Evolutionary conservation across 1,284 basidiomycete genomes (phyloP).

Genomic region (Puccinia horiana): DNA sequence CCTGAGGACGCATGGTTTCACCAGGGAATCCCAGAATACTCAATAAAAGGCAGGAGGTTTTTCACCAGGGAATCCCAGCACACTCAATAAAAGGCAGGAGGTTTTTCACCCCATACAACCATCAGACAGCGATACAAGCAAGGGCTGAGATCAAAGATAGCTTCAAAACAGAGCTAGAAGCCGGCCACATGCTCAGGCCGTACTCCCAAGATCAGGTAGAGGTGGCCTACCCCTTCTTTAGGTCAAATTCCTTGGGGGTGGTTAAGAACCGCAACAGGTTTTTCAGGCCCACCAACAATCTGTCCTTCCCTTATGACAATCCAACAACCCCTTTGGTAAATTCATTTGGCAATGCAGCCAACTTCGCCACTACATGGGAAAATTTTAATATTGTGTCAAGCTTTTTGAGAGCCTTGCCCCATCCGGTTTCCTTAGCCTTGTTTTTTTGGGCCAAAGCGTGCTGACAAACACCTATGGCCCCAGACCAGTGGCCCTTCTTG

Average conservation of each 20-base stretch:
- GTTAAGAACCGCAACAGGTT: constrained; percentile 4
- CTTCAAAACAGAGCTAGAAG: background rate
- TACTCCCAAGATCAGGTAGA: background rate
- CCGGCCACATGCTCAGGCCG: background rate
- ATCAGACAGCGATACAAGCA: background rate
- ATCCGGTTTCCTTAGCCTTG: too few relatives aligned
- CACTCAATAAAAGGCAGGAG: background rate
- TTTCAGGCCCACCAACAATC: background rate
- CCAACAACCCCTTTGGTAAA: background rate
- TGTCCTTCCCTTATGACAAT: background rate
- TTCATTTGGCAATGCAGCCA: background rate
- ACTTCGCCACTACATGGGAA: background rate
- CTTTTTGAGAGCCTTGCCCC: background rate
- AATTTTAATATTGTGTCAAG: background rate
- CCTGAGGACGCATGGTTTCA: background rate
- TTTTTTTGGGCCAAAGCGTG: too few relatives aligned
- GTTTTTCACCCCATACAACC: background rate
- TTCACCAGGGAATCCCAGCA: background rate
- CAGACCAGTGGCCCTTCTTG: background rate
- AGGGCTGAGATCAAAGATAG: background rate
- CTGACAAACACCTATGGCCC: background rate
- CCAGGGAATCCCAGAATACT: background rate
- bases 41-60: background rate
- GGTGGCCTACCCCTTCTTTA: background rate
- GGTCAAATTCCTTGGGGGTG: too few relatives aligned